Evolutionary conservation across 495 filamentous ascomycete genomes (phyloP), one percentile per base, ranked within the genome.

Genomic region (Penicillium desertorum): DNA sequence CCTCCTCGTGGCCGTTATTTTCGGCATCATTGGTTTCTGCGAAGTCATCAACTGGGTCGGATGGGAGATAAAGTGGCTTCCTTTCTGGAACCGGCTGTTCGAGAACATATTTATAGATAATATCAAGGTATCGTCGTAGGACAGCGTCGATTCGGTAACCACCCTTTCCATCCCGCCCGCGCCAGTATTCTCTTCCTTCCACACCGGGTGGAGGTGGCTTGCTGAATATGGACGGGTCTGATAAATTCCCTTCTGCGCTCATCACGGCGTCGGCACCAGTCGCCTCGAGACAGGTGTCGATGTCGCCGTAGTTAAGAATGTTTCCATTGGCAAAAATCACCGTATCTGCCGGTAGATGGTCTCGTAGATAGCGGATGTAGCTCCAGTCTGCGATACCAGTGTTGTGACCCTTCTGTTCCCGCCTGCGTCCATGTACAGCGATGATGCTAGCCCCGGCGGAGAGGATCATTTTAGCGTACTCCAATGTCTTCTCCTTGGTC

Each of bases 321-420:
- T 98, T 98, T 16, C 94, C 94, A 67, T 99, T 99, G 14, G 94
- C 92, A 67, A 99, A 96, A 9, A 99, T 83, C 9, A 99, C 94
- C 37, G 90, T 90, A 27, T 96, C 91, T 3, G 80, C 74, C 1
- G 94, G 93, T 22, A 99, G 75, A 46, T 90, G 86, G 34, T 96
- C 86, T 43, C 95, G 81, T 47, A 99, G 75, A 61, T 88, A 95
- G 23, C 86, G 80, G 50, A 99, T 85, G 50, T 86, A 81, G 27
- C 74, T 80, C 95, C 94, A 99, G 72, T 98, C 92, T 4, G 94
- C 94, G 27, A 98, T 64, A 0, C 95, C 94, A 0, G 95, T 99
- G 63, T 93, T 86, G 66, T 99, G 94, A 2, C 95, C 93, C 72
- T 98, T 98, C 67, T 97, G 94, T 55, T 98, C 92, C 59, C 95